phyloP scores from a whole-genome alignment of 768 basidiomycete genomes.

The Podaxis sp. region DNA sequence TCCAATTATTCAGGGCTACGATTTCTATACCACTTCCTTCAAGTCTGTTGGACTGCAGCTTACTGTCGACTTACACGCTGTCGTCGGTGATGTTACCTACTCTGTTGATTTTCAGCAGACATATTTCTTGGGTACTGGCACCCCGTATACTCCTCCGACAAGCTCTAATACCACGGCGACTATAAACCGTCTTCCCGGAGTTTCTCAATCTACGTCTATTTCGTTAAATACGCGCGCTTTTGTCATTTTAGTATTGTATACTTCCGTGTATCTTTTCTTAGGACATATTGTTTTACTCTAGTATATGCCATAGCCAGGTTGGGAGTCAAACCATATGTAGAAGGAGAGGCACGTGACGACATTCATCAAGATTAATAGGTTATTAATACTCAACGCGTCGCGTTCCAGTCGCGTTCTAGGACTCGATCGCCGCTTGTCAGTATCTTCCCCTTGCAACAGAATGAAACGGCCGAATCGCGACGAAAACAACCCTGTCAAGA shows the following conservation, averaged over 20 bases:
- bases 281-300: background rate
- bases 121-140: slow-evolving; percentile 15
- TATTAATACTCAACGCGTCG: background rate
- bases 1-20: slow-evolving; percentile 13
- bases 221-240: background rate
- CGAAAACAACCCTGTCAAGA: background rate
- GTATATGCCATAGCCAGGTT: too few species aligned
- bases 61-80: slow-evolving; percentile 18
- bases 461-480: slow-evolving; percentile 14
- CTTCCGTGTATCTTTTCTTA: background rate
- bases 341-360: slow-evolving; percentile 2
- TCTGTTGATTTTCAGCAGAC: slow-evolving; percentile 20
- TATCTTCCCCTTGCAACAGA: background rate
- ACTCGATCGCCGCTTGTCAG: too few species aligned
- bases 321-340: too few species aligned
- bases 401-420: background rate
- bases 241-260: background rate
- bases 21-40: slow-evolving; percentile 16
- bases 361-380: background rate
- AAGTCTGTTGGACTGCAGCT: slow-evolving; percentile 16
- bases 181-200: background rate
- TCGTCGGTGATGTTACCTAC: slow-evolving; percentile 11
- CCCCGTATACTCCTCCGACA: slow-evolving; percentile 17
- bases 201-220: background rate
- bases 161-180: background rate